These are phyloP conservation scores for Rhynchospora pubera DNA, from an alignment of 176 grass and related monocot genomes.

Conservation along the genomic window DNA sequence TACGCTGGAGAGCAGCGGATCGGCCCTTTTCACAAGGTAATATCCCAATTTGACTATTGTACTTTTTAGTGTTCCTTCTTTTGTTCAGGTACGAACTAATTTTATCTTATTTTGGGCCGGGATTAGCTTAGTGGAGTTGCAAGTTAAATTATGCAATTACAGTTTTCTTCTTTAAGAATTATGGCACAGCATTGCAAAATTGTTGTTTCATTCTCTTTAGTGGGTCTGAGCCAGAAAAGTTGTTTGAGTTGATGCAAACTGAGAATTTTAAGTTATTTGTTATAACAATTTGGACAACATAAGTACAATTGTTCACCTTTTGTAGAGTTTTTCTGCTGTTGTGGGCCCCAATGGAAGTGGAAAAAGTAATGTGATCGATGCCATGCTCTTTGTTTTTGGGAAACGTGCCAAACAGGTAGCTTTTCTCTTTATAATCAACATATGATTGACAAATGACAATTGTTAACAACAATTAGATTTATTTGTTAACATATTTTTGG, in stretches of 20 bases:
- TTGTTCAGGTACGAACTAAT: background rate
- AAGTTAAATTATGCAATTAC: background rate
- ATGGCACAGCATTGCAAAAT: background rate
- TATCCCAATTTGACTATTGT: background rate
- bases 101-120: background rate
- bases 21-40: slow-evolving; percentile 91
- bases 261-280: background rate
- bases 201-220: background rate
- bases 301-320: slow-evolving; percentile 21
- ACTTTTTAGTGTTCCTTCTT: background rate
- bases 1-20: slow-evolving; percentile 96
- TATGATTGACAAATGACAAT: background rate
- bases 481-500: slow-evolving; percentile 7
- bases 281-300: background rate
- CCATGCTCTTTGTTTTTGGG: slow-evolving; percentile 99
- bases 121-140: background rate
- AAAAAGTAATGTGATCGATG: slow-evolving; percentile 96
- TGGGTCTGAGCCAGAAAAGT: background rate
- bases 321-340: slow-evolving; percentile 88
- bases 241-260: background rate
- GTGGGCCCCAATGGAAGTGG: slow-evolving; percentile 96
- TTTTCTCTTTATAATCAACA: slow-evolving; percentile 11
- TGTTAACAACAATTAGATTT: background rate
- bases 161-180: background rate
- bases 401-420: slow-evolving; percentile 83